Base-by-base conservation (phyloP, 2,329 filamentous ascomycete genomes). In the Fonsecaea monophora region DNA sequence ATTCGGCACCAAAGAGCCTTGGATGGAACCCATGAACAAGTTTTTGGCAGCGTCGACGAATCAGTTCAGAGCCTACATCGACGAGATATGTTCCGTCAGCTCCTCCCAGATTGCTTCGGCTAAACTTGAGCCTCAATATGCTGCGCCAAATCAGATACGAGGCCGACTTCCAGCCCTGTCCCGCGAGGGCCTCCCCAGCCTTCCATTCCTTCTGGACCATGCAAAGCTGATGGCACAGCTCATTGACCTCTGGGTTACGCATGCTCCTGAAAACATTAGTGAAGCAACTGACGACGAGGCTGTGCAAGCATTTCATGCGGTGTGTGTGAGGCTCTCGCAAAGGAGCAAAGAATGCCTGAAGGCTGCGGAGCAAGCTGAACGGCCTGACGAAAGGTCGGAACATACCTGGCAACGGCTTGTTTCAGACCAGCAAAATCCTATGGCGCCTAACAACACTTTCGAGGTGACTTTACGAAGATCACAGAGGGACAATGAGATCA, bases 21-120 rank as follows among this genome's bases (percentile, higher is more conserved):
- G 93, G 92, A 97, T 98, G 94, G 94, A 97, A 79, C 93, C 93
- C 0, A 98, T 98, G 94, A 98, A 97, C 75, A 87, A 86, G 53
- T 97, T 97, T 73, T 82, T 98, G 55, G 85, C 84, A 8, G 83
- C 87, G 1, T 90, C 96, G 74, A 87, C 93, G 21, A 85, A 90
- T 73, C 87, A 91, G 45, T 92, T 97, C 78, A 96, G 94, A 77
- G 86, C 89, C 55, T 97, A 94, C 73, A 90, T 97, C 67, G 94
- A 98, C 75, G 85, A 88, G 35, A 87, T 97, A 55, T 97, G 94
- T 80, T 87, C 90, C 8, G 92, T 97, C 61, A 89, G 92, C 1
- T 86, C 89, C 2, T 82, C 84, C 53, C 83, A 87, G 45, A 82
- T 87, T 8, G 84, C 92, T 8, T 91, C 92, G 1, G 53, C 62